Base-by-base conservation (phyloP, 2,329 filamentous ascomycete species). In the Aspergillus sclerotialis region DNA sequence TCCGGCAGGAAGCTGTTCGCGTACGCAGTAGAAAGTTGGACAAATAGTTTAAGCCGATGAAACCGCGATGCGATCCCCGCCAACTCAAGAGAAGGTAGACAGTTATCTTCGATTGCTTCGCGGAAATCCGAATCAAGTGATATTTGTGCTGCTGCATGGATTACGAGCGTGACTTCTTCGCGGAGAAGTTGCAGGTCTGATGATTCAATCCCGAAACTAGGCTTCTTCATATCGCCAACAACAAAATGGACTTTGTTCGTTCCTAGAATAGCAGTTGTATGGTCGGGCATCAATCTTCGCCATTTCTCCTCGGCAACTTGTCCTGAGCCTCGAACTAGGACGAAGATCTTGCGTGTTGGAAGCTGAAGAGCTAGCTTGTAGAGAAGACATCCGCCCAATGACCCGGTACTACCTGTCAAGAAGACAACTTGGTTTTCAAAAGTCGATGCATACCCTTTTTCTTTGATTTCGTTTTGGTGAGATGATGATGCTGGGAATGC, bases 81-180 rank as follows among this genome's bases (percentile, higher is more conserved):
- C 30, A 58, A 30, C 14, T 57, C 55, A 15, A 58, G 32, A 5
- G 52, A 38, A 5, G 55, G 53, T 3, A 56, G 49, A 30, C 55
- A 58, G n/a, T 58, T 58, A 29, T 49, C 52, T 30, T 55, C 46
- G 10, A 57, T 37, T 4, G 55, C 46, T 13, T 56, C 52, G 2
- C 39, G 30, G 7, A 57, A 42, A 28, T 38, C 41, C 5, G 52
- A 46, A 18, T 54, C 50, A 3, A 59, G 45, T 1, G 45, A 44
- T 34, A 58, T 59, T 11, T 47, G 56, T n/a, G 55, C 55, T 7
- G 55, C 55, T 2, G 55, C 40, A 21, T 59, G 54, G 7, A 59
- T 58, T 3, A 51, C 48, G 7, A 56, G 35, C 1, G 55, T 59
- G n/a, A 58, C 50, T 36, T 56, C 39, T n/a, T 46, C 38, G 7